Base-by-base conservation (phyloP, 2,329 filamentous ascomycete genomes). In the Penicillium sp. region DNA sequence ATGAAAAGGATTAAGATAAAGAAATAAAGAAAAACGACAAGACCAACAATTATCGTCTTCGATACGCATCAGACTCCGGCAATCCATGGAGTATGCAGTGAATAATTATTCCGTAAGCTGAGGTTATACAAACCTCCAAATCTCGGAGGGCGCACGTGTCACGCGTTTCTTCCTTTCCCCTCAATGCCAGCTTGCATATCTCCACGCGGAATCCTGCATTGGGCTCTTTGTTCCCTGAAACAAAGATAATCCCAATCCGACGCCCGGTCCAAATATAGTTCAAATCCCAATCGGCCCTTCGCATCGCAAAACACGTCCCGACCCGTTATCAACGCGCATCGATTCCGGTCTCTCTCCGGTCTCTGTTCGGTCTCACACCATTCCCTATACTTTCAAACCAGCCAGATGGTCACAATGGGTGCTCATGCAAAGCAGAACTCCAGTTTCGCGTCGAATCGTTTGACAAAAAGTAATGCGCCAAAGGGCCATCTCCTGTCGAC, bases 401-500 rank as follows among this genome's bases (percentile, higher is more conserved):
- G n/a, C 29, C 11, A 18, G 8, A 24, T 14, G n/a, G 27, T 48
- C n/a, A 64, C 22, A 43, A 70, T 69, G 67, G 39, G 38, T 22
- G 22, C 47, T 29, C 57, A 14, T 51, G 29, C 55, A 13, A 66
- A 66, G 36, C 67, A 59, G 9, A 55, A 71, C 51, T 55, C 70
- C 2, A 72, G 68, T 54, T 63, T 57, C 51, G 62, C 66, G 9
- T 64, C 61, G 7, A 68, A 51, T 40, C 54, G 49, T 1, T 36
- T 71, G 10, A 70, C 63, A 2, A 62, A 24, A 34, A 51, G 18
- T 0, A 66, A 66, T 53, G 52, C 55, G 18, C 56, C 46, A 1
- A 45, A 32, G 1, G 10, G 40, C 2, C 52, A 61, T 27, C 63
- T 70, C 6, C 55, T 74, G 18, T 69, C 68, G 2, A 67, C 31